Percentiles rank a stretch among this genome's conserved stretches.
phyloP scores from a whole-genome alignment of 108 stramenopile species.

The Parmales sp. region DNA sequence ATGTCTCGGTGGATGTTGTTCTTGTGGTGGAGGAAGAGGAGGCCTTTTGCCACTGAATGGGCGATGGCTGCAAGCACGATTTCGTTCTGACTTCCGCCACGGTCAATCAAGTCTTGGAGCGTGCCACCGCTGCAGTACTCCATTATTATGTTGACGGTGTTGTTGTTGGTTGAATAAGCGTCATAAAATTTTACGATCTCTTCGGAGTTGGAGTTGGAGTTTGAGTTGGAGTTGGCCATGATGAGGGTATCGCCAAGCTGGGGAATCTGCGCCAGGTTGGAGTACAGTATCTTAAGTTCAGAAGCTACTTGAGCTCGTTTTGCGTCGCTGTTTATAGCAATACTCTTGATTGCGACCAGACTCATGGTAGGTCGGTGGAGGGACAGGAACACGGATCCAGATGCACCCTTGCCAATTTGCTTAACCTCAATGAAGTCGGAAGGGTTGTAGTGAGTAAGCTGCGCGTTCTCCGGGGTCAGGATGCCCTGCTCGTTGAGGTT shows the following conservation, averaged over 20 bases:
- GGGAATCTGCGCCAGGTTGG: not conserved
- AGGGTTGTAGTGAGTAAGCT: too few relatives aligned
- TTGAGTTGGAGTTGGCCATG: too few relatives aligned
- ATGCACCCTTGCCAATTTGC: slow-evolving; percentile 14
- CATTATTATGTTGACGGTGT: slow-evolving; percentile 30
- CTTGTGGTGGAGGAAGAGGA: slow-evolving; percentile 8
- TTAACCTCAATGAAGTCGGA: not conserved
- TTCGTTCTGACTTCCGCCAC: slow-evolving; percentile 25
- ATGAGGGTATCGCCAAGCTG: not conserved
- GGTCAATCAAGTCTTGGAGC: slow-evolving; percentile 27
- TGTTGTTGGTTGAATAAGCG: slow-evolving; percentile 31
- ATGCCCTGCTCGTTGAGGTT: too few relatives aligned
- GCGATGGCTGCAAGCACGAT: slow-evolving; percentile 13
- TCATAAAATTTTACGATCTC: slow-evolving; percentile 42
- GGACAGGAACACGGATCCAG: slow-evolving; percentile 12
- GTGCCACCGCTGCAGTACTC: slow-evolving; percentile 44
- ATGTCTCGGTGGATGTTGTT: slow-evolving; percentile 29
- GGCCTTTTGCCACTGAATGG: too few relatives aligned
- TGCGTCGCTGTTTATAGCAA: slow-evolving; percentile 3
- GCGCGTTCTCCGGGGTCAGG: too few relatives aligned
- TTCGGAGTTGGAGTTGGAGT: slow-evolving; percentile 10
- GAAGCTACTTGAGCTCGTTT: slow-evolving; percentile 8
- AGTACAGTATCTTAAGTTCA: slow-evolving; percentile 18
- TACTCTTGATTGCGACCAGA: slow-evolving; percentile 20
- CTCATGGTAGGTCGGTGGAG: slow-evolving; percentile 21